Evolutionary conservation across 2,329 filamentous ascomycete genomes (phyloP).

Genomic region (Xylaria sp.): DNA sequence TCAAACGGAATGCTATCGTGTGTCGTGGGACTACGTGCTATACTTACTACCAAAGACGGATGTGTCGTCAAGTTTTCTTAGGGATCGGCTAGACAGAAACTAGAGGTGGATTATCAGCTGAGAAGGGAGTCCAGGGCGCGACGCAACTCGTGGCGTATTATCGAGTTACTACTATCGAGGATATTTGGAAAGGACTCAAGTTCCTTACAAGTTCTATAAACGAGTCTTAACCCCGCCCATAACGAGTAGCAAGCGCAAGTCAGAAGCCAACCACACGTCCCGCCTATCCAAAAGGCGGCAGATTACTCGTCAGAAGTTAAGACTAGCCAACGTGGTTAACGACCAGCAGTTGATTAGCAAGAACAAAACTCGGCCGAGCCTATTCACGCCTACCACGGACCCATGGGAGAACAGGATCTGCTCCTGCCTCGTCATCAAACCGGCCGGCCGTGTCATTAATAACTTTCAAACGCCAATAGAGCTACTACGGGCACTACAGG

Average conservation of each 20-base stretch:
- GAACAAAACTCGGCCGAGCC: background rate
- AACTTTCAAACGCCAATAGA: no score
- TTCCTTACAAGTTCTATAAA: constrained; percentile 15
- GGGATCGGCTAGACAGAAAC: constrained; percentile 23
- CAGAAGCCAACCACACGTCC: constrained; percentile 4
- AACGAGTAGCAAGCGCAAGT: constrained; percentile 25
- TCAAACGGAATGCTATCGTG: constrained; percentile 27
- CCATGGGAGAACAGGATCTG: no score
- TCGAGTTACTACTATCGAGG: constrained; percentile 13
- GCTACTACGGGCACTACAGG: no score
- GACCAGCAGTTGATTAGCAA: background rate
- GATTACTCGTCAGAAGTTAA: constrained; percentile 16
- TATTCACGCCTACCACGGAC: no score
- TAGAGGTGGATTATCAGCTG: no score
- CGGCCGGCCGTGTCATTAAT: no score
- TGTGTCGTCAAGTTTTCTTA: constrained; percentile 27
- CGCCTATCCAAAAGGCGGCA: constrained; percentile 19
- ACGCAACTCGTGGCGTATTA: constrained; percentile 19
- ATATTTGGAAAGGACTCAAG: no score
- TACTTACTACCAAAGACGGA: constrained; percentile 11
- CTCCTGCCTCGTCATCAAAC: no score
- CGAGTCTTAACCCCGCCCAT: background rate
- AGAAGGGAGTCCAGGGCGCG: no score
- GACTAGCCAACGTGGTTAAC: background rate
- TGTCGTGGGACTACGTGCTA: constrained; percentile 32